phyloP scores from a whole-genome alignment of 192 early-diverging fungal species.

The Mortierella alpina region DNA sequence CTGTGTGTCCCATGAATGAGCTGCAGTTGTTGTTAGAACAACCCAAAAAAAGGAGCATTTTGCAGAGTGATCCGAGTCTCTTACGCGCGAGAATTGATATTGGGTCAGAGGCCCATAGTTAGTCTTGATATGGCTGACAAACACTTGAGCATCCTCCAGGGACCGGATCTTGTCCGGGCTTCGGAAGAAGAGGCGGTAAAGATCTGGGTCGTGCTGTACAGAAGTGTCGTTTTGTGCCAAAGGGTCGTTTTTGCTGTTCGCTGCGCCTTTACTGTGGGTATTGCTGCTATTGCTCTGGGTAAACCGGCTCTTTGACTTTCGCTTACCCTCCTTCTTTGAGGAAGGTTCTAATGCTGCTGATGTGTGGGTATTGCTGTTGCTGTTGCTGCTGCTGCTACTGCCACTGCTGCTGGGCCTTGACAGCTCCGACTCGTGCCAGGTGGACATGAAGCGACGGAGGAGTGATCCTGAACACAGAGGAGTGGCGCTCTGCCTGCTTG shows the following conservation, averaged over 20 bases:
- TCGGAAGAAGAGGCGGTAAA: conserved; percentile 39
- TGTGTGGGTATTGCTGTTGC: not conserved
- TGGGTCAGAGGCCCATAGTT: conserved; percentile 45
- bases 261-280: not conserved
- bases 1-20: not conserved
- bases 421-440: not conserved
- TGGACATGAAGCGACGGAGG: conserved; percentile 1
- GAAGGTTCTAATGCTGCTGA: not conserved
- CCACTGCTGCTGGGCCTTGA: not conserved
- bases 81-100: conserved; percentile 48
- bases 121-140: conserved; percentile 41
- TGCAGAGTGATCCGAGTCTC: not conserved
- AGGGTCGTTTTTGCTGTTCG: not conserved
- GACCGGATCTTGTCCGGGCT: conserved; percentile 47
- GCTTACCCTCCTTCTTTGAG: too few relatives aligned
- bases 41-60: not conserved
- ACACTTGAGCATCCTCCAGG: conserved; percentile 49
- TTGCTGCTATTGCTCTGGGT: not conserved
- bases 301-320: too few relatives aligned
- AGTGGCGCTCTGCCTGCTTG: not conserved
- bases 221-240: not conserved
- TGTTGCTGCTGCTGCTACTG: not conserved
- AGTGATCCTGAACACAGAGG: not conserved
- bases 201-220: conserved; percentile 13
- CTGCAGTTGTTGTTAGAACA: not conserved